These are phyloP conservation scores for Diaporthe caulivora DNA, from an alignment of 2,329 filamentous ascomycete genomes.

Conservation along the genomic window DNA sequence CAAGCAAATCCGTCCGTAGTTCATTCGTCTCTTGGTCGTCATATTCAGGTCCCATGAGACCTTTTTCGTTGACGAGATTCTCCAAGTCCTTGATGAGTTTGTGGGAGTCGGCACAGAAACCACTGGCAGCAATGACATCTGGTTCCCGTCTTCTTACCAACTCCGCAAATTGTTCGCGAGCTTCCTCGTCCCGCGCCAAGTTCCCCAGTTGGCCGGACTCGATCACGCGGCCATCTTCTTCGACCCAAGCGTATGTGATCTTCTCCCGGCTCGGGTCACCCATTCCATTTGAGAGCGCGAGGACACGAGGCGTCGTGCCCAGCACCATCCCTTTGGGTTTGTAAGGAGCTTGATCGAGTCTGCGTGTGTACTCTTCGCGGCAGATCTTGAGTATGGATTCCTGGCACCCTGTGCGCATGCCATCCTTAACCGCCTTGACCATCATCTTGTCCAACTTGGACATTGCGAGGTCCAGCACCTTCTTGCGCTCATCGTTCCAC, in stretches of 20 bases:
- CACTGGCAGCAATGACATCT: slow-evolving; percentile 90
- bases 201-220: slow-evolving; percentile 92
- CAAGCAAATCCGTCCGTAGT: slow-evolving; percentile 81
- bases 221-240: slow-evolving; percentile 89
- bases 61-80: slow-evolving; percentile 81
- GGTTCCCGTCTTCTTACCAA: slow-evolving; percentile 84
- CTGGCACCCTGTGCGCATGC: slow-evolving; percentile 92
- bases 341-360: slow-evolving; percentile 94
- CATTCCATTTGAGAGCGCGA: slow-evolving; percentile 88
- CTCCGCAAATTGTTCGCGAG: slow-evolving; percentile 78
- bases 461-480: slow-evolving; percentile 85
- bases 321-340: slow-evolving; percentile 94
- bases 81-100: slow-evolving; percentile 86
- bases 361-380: slow-evolving; percentile 88
- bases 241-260: slow-evolving; percentile 91
- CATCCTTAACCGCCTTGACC: slow-evolving; percentile 93
- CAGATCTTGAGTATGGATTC: slow-evolving; percentile 90
- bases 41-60: slow-evolving; percentile 84
- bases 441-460: slow-evolving; percentile 86
- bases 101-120: slow-evolving; percentile 88
- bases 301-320: slow-evolving; percentile 87
- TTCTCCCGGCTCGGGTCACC: slow-evolving; percentile 81
- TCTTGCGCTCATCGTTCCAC: slow-evolving; percentile 90
- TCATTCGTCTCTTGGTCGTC: slow-evolving; percentile 83
- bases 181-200: slow-evolving; percentile 77